A percentile compares a stretch with the other conserved stretches of the same genome.
These are phyloP conservation scores for Oldenlandia corymbosa DNA, from an alignment of 257 asterid species.

Conservation along the genomic window DNA sequence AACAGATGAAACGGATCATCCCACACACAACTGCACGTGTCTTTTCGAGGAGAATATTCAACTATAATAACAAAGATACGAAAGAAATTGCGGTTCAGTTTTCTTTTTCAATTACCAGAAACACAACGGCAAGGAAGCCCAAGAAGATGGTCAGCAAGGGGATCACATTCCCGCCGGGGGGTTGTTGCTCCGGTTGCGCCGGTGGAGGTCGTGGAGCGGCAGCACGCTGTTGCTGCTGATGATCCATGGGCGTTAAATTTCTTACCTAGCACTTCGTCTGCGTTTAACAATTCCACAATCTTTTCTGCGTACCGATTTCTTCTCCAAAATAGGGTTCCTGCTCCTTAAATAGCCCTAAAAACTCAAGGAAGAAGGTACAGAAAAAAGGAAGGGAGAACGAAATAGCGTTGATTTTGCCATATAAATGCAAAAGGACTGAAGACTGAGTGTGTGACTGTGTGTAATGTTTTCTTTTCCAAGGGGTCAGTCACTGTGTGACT, in stretches of 20 bases:
- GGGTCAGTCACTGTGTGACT: no score
- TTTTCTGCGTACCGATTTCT: no score
- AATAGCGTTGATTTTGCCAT: background rate
- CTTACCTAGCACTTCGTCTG: background rate
- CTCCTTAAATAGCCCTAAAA: background rate
- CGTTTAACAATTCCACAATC: no score
- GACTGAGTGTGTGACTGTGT: no score
- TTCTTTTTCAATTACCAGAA: slow-evolving; percentile 33
- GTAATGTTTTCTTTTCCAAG: no score
- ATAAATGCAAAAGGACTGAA: no score
- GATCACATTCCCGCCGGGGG: slow-evolving; percentile 45
- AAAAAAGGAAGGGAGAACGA: no score
- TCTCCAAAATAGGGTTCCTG: background rate
- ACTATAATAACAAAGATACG: background rate
- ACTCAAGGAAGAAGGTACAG: background rate
- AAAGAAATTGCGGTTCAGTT: no score
- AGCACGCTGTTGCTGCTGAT: slow-evolving; percentile 54
- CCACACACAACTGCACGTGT: background rate
- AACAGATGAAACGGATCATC: background rate
- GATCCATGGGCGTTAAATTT: slow-evolving; percentile 41
- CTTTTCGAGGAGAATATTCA: background rate
- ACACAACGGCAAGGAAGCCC: slow-evolving; percentile 38
- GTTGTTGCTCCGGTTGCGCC: slow-evolving; percentile 16
- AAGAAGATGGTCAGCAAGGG: slow-evolving; percentile 40
- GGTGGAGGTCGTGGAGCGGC: slow-evolving; percentile 31